Evolutionary conservation across 805 yeast species (phyloP), one percentile per base, ranked within the genome.

Genomic region (Yamadazyma takamatsuzukensis): DNA sequence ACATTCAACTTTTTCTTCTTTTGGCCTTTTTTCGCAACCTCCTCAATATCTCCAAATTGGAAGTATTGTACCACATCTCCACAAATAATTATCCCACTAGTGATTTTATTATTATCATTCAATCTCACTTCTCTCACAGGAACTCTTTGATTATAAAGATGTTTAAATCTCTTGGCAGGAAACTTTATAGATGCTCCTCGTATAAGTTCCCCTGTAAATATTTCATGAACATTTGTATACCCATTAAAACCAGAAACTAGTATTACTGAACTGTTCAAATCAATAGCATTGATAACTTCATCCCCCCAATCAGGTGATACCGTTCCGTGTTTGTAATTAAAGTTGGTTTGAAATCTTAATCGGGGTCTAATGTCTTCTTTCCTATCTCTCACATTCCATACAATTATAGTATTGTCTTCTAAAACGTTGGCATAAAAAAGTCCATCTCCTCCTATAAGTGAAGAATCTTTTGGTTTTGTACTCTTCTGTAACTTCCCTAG

Each of bases 61-160:
- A 73, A 73, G 41, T 68, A 68, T 37, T 71, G 76, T 1, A 68
- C 51, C 2, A 56, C 41, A 17, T 69, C 61, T 0, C 72, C 75
- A 40, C 64, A 56, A 1, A 61, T 41, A 2, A 67, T 48, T 2
- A 72, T 41, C 6, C 78, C 78, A 23, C 51, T 52, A 5, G 62
- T 44, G 3, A 50, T 45, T 14, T 44, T 48, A 32, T 47, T 48
- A 7, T 39, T 26, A 15, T 45, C 52, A 32, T 54, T 60, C 25
- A 61, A 42, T 21, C 39, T 32, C n/a, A 62, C 50, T 12, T 34
- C 44, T 15, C 39, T 45, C 10, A 53, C 55, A 4, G 64, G 67
- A 6, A 57, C 27, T 18, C 45, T 34, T 27, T 43, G 45, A 17
- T 38, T 32, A 31, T 44, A 44, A 48, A 54, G 48, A 23, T 31